Evolutionary conservation across 2,329 filamentous ascomycete genomes (phyloP).

Genomic region (Chaetoscypha palmicola): DNA sequence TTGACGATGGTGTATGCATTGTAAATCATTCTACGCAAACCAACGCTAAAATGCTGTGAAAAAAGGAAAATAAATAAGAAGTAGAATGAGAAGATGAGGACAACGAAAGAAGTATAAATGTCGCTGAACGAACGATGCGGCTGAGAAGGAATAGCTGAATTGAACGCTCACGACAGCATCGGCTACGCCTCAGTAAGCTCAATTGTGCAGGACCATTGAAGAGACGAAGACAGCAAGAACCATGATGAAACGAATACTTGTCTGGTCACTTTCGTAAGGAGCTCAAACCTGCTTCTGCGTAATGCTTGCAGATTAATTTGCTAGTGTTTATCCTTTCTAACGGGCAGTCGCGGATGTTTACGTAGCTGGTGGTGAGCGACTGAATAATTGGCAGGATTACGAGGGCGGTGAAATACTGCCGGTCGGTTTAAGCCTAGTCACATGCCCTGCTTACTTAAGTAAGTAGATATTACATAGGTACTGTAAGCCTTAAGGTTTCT

Average conservation of each 20-base stretch:
- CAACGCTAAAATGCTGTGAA: not conserved
- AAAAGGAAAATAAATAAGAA: not conserved
- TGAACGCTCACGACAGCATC: not conserved
- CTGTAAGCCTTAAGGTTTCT: not conserved
- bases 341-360: not conserved
- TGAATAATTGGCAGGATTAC: not conserved
- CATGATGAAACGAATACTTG: not conserved
- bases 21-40: slow-evolving; percentile 7
- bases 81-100: not conserved
- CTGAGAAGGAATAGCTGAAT: not conserved
- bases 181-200: not conserved
- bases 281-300: not conserved
- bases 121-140: not conserved
- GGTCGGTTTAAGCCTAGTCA: not conserved
- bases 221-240: not conserved
- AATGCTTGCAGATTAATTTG: not conserved
- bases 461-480: not conserved
- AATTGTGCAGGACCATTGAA: too few relatives aligned
- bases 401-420: not conserved
- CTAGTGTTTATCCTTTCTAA: too few relatives aligned
- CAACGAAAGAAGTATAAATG: not conserved
- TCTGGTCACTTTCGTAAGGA: not conserved
- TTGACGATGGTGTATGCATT: slow-evolving; percentile 3
- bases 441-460: not conserved
- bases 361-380: too few relatives aligned